Conservation (phyloP, 2,329 filamentous ascomycete species). For the Diaporthe sp. region DNA sequence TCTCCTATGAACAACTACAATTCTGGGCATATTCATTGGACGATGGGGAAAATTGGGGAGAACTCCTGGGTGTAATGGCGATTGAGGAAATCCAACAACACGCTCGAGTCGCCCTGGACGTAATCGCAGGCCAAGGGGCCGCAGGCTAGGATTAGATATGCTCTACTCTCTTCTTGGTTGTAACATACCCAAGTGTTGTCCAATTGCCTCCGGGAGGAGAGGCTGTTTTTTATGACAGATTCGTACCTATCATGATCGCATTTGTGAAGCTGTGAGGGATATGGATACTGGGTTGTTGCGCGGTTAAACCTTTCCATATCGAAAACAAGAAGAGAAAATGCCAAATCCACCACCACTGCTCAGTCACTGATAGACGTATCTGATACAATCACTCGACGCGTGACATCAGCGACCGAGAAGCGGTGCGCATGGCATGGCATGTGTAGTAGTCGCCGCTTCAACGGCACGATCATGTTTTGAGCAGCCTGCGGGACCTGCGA, state of each 20-base stretch:
- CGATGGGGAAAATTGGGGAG: not conserved
- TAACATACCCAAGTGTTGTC: constrained; percentile 37
- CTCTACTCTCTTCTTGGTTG: constrained; percentile 46
- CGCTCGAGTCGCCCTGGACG: not conserved
- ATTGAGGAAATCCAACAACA: not conserved
- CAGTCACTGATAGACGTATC: not conserved
- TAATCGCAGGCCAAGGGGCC: not conserved
- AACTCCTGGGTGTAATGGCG: not conserved
- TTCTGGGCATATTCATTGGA: constrained; percentile 17
- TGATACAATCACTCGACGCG: not conserved
- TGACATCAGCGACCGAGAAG: not conserved
- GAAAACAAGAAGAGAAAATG: not conserved
- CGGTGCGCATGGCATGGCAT: not conserved
- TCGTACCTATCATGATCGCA: not conserved
- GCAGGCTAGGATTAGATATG: constrained; percentile 44
- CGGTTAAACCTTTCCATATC: not conserved
- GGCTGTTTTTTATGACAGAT: not conserved
- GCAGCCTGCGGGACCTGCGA: not conserved
- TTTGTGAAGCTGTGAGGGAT: not conserved
- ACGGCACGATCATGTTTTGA: not conserved
- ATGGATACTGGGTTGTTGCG: no score
- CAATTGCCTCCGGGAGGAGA: not conserved
- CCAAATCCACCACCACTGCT: not conserved
- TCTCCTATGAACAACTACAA: constrained; percentile 18
- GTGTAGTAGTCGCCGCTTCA: not conserved